Evolutionary conservation across 2,329 filamentous ascomycete genomes (phyloP), one percentile per base, ranked within the genome.

Genomic region (Lachnellula arida): DNA sequence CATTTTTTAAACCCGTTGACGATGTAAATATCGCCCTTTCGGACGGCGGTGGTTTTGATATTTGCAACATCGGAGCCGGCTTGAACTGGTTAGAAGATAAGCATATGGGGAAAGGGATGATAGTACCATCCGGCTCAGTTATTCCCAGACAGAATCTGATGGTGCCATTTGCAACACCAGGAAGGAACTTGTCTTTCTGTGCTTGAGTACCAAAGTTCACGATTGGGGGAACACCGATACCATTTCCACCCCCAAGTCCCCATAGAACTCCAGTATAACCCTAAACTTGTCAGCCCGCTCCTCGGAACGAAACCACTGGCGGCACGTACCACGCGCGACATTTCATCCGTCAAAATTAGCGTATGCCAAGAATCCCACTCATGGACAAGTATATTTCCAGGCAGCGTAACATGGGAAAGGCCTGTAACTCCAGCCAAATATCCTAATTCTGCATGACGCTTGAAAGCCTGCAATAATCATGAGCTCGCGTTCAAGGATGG

Each of bases 1-100:
- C 83, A 86, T 67, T 86, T 86, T 74, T 88, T 87, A 50, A 78
- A 77, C 0, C 84, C 85, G 55, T 85, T 86, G n/a, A 87, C 81
- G 37, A 85, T 65, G 62, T 86, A 88, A 49, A 73, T 67, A 35
- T 75, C 72, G 0, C 78, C 79, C 39, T 79, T 73, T 25, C 72
- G 73, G 39, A 70, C 67, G 0, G 85, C 85, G 0, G 80, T 86
- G 3, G 85, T 86, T 51, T 76, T 75, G 46, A 88, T 78, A 60
- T 79, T 81, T 0, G 82, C 83, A 3, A 88, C 83, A 64, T 88
- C 85, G 0, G 82, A 86, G 0, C 82, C 81, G 54, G 79, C 81
- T 70, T 54, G 37, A 50, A 15, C 4, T 12, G 6, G 17, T 63
- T 32, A 63, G 57, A n/a, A 55, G 32, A 12, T 17, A 25, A 51